Conservation (phyloP, 2,329 filamentous ascomycete species). For the Sporothrix brunneoviolacea region DNA sequence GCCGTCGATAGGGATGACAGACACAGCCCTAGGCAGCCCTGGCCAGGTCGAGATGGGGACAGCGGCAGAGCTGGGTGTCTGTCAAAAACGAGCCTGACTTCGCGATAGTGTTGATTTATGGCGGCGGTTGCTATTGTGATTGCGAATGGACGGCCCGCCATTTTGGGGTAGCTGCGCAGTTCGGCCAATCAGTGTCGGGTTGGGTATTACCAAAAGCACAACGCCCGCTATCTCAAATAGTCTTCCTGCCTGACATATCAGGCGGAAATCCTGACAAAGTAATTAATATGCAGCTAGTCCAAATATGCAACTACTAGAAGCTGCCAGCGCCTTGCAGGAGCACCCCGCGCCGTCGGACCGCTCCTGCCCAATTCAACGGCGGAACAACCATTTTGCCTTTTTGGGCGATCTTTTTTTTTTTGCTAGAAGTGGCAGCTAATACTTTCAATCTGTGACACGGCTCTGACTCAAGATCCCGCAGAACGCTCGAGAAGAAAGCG, state of each 20-base stretch:
- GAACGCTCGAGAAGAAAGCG: neutral
- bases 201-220: neutral
- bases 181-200: conserved; percentile 1
- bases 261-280: neutral
- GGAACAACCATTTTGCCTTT: too few species aligned
- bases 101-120: neutral
- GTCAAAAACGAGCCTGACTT: too few species aligned
- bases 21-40: too few species aligned
- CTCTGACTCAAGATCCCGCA: conserved; percentile 7
- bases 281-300: too few species aligned
- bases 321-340: neutral
- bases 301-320: neutral
- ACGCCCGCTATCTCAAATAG: neutral
- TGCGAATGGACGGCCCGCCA: neutral
- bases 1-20: too few species aligned
- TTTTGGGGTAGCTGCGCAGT: conserved; percentile 6
- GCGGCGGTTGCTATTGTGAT: neutral
- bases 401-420: too few species aligned
- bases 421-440: neutral
- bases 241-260: conserved; percentile 11
- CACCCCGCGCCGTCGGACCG: neutral
- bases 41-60: too few species aligned
- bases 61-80: too few species aligned
- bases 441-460: conserved; percentile 5
- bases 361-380: conserved; percentile 8